phyloP scores from a whole-genome alignment of 2,329 filamentous ascomycete species.

The Cytospora paraplurivora region DNA sequence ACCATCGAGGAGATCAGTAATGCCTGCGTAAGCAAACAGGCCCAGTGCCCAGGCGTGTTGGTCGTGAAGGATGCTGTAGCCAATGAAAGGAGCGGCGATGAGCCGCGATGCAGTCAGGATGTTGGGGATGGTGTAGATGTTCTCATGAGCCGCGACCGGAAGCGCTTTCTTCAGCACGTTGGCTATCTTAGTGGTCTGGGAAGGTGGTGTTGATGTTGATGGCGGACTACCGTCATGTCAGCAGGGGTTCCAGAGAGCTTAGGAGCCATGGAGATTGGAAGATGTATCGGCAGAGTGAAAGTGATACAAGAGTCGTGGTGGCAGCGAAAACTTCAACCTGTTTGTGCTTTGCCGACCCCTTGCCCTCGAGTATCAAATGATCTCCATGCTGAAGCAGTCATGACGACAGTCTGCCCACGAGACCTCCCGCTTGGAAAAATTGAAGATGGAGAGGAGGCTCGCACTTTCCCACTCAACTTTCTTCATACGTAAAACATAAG shows the following conservation, averaged over 20 bases:
- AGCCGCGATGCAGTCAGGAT: constrained; percentile 86
- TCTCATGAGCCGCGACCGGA: constrained; percentile 62
- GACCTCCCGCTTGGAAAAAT: no score
- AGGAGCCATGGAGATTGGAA: background rate
- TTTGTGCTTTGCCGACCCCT: no score
- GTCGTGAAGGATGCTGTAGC: constrained; percentile 85
- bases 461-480: no score
- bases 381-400: no score
- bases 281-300: no score
- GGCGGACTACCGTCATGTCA: constrained; percentile 21
- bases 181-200: constrained; percentile 20
- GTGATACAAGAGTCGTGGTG: background rate
- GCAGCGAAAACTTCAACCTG: no score
- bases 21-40: constrained; percentile 88
- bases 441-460: no score
- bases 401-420: no score
- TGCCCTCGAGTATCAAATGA: no score
- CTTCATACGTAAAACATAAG: background rate
- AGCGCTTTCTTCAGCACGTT: constrained; percentile 26
- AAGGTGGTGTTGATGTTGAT: background rate
- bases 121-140: constrained; percentile 97
- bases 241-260: background rate
- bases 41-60: constrained; percentile 76
- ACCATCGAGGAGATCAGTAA: constrained; percentile 91
- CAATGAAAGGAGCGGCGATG: constrained; percentile 78